phyloP scores from a whole-genome alignment of 176 grass and related monocot species.

The Cocos nucifera region DNA sequence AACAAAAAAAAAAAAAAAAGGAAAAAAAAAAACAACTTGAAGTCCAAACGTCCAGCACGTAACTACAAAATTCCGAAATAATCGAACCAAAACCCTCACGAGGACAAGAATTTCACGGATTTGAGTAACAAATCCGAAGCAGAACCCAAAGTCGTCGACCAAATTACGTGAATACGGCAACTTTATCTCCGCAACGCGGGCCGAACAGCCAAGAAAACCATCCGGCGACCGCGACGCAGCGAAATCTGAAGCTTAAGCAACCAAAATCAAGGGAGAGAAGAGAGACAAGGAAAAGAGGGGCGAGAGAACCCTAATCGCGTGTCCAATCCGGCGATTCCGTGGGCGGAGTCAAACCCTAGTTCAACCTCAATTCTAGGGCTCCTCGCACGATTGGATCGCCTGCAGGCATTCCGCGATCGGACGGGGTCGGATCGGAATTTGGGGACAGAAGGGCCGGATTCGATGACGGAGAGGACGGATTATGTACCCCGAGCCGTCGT shows the following conservation, averaged over 20 bases:
- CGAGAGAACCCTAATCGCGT: conserved; percentile 1
- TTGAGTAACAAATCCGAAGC: background rate
- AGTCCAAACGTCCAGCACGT: background rate
- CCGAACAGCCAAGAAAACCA: background rate
- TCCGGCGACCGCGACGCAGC: background rate
- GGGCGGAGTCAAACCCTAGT: background rate
- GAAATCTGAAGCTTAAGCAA: background rate
- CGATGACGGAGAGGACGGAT: no score
- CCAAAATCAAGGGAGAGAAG: background rate
- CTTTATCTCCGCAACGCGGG: background rate
- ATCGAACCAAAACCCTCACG: background rate
- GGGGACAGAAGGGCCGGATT: conserved; percentile 1
- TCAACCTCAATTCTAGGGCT: background rate
- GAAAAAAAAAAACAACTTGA: background rate
- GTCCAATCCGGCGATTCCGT: background rate
- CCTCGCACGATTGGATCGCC: background rate
- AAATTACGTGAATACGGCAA: background rate
- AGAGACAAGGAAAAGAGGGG: background rate
- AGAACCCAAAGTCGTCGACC: background rate
- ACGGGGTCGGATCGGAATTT: background rate
- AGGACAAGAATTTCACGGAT: background rate
- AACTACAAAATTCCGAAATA: background rate
- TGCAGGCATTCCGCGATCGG: background rate
- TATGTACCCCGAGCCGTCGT: no score
- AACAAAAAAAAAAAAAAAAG: background rate